Percentiles rank a stretch among this genome's conserved stretches.
Conservation (phyloP, 1,284 basidiomycete genomes). For the Trichosporon ovoides region DNA sequence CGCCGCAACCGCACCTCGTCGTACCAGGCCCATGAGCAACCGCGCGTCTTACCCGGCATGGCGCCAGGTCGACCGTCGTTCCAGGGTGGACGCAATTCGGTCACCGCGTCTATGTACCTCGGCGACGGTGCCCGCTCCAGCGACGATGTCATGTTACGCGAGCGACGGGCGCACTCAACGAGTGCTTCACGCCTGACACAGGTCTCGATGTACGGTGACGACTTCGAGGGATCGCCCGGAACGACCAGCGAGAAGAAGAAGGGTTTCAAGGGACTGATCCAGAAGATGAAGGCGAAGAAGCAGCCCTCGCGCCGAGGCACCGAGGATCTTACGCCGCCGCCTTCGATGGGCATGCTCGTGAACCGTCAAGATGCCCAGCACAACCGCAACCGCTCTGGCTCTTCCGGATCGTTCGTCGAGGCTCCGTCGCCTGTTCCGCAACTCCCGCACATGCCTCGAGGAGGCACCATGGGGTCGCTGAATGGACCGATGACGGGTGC, state of each 20-base stretch:
- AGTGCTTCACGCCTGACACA: conserved; percentile 39
- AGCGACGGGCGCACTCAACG: conserved; percentile 16
- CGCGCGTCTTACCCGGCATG: conserved; percentile 39
- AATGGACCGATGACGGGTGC: conserved; percentile 6
- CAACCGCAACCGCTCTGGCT: conserved; percentile 33
- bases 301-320: conserved; percentile 48
- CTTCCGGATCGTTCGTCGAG: conserved; percentile 32
- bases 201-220: conserved; percentile 24
- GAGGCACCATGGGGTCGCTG: neutral
- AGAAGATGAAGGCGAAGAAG: conserved; percentile 54
- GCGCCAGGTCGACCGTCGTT: conserved; percentile 42
- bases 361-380: conserved; percentile 50
- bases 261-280: conserved; percentile 76
- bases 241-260: conserved; percentile 58
- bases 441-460: neutral
- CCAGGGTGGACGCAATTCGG: conserved; percentile 16
- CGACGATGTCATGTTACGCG: conserved; percentile 1
- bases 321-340: conserved; percentile 64
- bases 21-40: conserved; percentile 30
- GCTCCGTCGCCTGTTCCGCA: conserved; percentile 15
- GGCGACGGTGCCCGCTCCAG: neutral
- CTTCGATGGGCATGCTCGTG: conserved; percentile 75
- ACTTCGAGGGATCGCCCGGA: conserved; percentile 22
- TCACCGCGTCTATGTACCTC: conserved; percentile 7
- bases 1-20: conserved; percentile 33